These are phyloP conservation scores for Pyrrhoderma lamaoense DNA, from an alignment of 1,284 basidiomycete species.

Conservation along the genomic window DNA sequence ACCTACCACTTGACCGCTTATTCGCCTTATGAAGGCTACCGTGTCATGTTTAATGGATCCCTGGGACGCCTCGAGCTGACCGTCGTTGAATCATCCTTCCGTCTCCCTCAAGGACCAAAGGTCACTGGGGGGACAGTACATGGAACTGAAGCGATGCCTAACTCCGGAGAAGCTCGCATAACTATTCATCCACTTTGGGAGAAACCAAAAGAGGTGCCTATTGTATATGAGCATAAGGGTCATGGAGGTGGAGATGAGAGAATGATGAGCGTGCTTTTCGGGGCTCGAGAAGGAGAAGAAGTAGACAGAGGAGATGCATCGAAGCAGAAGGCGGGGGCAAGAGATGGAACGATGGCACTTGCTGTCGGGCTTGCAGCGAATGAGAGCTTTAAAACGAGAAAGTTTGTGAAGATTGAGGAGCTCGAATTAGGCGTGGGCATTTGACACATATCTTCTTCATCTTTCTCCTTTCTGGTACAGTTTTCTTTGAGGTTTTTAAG, in stretches of 20 bases:
- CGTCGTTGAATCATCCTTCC: slow-evolving; percentile 41
- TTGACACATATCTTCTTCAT: no score
- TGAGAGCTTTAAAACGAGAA: slow-evolving; percentile 43
- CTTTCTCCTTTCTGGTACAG: no score
- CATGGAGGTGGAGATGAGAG: slow-evolving; percentile 47
- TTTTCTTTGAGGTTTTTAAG: no score
- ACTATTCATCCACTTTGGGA: slow-evolving; percentile 42
- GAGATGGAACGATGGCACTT: slow-evolving; percentile 44
- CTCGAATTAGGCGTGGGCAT: slow-evolving; percentile 1
- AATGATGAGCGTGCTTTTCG: slow-evolving; percentile 46
- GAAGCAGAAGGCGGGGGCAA: slow-evolving; percentile 40
- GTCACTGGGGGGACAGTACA: slow-evolving; percentile 34
- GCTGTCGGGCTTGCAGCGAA: slow-evolving; percentile 47
- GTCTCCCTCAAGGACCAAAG: slow-evolving; percentile 27
- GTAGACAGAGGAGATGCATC: slow-evolving; percentile 36
- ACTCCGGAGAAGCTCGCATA: slow-evolving; percentile 39
- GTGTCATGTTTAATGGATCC: slow-evolving; percentile 49
- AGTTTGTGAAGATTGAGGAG: slow-evolving; percentile 31
- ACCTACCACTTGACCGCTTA: slow-evolving; percentile 45
- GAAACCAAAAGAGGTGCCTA: slow-evolving; percentile 36
- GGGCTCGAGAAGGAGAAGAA: slow-evolving; percentile 34
- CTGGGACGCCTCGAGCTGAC: slow-evolving; percentile 47
- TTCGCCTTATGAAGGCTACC: slow-evolving; percentile 43
- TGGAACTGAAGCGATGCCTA: slow-evolving; percentile 38
- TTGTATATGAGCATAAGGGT: slow-evolving; percentile 36